phyloP scores from a whole-genome alignment of 2,329 filamentous ascomycete genomes.

The Orbilia javanica region DNA sequence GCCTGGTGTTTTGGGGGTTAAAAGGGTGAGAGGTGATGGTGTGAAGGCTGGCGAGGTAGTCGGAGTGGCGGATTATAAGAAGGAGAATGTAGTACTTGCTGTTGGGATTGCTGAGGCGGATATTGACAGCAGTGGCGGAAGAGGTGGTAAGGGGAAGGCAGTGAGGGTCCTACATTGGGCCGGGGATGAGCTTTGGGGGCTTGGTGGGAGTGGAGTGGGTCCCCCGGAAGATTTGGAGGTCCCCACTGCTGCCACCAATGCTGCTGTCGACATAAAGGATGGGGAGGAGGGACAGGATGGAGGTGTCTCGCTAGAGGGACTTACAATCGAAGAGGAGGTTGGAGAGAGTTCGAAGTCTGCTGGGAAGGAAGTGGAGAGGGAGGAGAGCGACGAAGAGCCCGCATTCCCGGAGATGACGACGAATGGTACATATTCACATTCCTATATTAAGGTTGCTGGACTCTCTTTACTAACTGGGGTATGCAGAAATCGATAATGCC shows the following conservation, averaged over 20 bases:
- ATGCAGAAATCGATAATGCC: conserved; percentile 74
- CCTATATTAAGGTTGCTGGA: neutral
- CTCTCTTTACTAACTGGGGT: neutral
- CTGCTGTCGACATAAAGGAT: conserved; percentile 60
- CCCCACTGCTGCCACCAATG: conserved; percentile 63
- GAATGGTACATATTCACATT: conserved; percentile 67
- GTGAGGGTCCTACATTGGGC: conserved; percentile 76
- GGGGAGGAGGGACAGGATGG: conserved; percentile 39
- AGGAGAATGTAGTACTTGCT: conserved; percentile 73
- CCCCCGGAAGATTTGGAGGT: conserved; percentile 69
- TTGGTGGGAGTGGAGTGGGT: conserved; percentile 66
- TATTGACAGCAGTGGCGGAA: conserved; percentile 69
- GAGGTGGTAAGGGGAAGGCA: conserved; percentile 74
- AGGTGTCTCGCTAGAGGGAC: conserved; percentile 56
- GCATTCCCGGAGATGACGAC: conserved; percentile 69
- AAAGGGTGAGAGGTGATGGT: neutral
- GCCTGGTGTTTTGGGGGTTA: conserved; percentile 74
- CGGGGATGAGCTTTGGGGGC: conserved; percentile 77
- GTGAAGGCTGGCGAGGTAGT: conserved; percentile 73
- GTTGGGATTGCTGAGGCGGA: conserved; percentile 77
- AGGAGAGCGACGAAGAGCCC: conserved; percentile 30
- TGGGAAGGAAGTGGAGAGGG: conserved; percentile 47
- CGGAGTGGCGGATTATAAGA: conserved; percentile 73
- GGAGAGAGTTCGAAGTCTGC: conserved; percentile 63
- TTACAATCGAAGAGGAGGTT: conserved; percentile 66